Conservation (phyloP, 108 stramenopile genomes). For the Discostella pseudostelligera region DNA sequence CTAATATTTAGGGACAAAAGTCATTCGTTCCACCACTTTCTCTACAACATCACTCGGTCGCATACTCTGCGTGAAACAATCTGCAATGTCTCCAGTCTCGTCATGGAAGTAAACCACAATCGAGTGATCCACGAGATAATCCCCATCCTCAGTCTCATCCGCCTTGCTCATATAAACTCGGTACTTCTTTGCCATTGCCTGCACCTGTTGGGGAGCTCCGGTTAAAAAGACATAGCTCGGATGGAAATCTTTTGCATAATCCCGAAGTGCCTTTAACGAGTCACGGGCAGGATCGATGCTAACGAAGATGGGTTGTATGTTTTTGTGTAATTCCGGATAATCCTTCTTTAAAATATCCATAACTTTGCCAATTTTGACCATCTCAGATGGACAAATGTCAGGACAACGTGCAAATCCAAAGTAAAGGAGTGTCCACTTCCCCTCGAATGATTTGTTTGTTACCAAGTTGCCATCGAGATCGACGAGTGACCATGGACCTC, state of each 20-base stretch:
- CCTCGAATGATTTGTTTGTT: slow-evolving; percentile 78
- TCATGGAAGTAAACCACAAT: slow-evolving; percentile 98
- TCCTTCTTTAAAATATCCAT: slow-evolving; percentile 87
- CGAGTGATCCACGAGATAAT: slow-evolving; percentile 99
- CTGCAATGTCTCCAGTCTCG: slow-evolving; percentile 93
- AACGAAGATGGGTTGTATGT: slow-evolving; percentile 93
- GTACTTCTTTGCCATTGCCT: slow-evolving; percentile 94
- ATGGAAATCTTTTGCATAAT: slow-evolving; percentile 97
- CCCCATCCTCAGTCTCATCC: slow-evolving; percentile 95
- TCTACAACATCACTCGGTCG: slow-evolving; percentile 87
- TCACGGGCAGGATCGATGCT: slow-evolving; percentile 98
- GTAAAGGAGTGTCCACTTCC: slow-evolving; percentile 94
- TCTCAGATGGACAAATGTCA: slow-evolving; percentile 99
- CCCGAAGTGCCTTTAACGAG: slow-evolving; percentile 87
- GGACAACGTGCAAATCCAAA: slow-evolving; percentile 99
- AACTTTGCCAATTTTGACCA: slow-evolving; percentile 95
- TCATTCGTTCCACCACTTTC: slow-evolving; percentile 87
- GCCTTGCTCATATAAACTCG: slow-evolving; percentile 96
- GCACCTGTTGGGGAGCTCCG: slow-evolving; percentile 94
- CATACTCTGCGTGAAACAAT: slow-evolving; percentile 98
- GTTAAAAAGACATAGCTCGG: slow-evolving; percentile 85
- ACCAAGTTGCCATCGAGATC: slow-evolving; percentile 87
- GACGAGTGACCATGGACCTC: slow-evolving; percentile 85
- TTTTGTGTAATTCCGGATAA: slow-evolving; percentile 61
- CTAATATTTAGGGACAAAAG: slow-evolving; percentile 51